Percentiles rank a stretch among this genome's conserved stretches.
phyloP scores from a whole-genome alignment of 257 asterid species.

The Lithospermum erythrorhizon region DNA sequence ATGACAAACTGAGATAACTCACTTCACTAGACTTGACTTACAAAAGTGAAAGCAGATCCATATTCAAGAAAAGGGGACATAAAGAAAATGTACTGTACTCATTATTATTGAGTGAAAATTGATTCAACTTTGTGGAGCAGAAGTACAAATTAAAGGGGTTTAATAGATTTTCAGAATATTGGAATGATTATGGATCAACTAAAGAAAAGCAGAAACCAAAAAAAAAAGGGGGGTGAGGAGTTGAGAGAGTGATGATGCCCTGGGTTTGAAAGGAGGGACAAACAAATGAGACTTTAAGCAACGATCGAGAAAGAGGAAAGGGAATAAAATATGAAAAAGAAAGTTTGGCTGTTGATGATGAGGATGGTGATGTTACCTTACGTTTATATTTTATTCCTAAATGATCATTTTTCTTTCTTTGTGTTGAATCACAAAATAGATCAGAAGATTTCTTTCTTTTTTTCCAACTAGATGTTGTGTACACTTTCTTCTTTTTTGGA shows the following conservation, averaged over 20 bases:
- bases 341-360: neutral
- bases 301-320: constrained; percentile 30
- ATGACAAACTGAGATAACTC: neutral
- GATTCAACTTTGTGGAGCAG: constrained; percentile 12
- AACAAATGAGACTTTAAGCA: constrained; percentile 33
- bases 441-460: constrained; percentile 37
- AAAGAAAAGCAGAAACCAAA: no score
- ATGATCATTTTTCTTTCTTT: constrained; percentile 14
- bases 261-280: constrained; percentile 16
- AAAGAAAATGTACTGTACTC: constrained; percentile 11
- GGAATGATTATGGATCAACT: constrained; percentile 30
- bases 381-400: constrained; percentile 18
- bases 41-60: constrained; percentile 27
- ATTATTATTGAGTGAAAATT: constrained; percentile 15
- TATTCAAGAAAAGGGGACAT: constrained; percentile 8
- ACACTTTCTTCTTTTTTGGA: no score
- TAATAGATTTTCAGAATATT: constrained; percentile 12
- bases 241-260: constrained; percentile 9
- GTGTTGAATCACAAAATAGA: constrained; percentile 19
- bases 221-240: neutral
- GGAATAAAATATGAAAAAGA: neutral
- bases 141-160: neutral
- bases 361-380: constrained; percentile 21
- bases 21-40: neutral
- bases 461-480: no score